Percentiles rank a stretch among this genome's conserved stretches.
phyloP scores from a whole-genome alignment of 106 monocot genomes.

The Allium sativum region DNA sequence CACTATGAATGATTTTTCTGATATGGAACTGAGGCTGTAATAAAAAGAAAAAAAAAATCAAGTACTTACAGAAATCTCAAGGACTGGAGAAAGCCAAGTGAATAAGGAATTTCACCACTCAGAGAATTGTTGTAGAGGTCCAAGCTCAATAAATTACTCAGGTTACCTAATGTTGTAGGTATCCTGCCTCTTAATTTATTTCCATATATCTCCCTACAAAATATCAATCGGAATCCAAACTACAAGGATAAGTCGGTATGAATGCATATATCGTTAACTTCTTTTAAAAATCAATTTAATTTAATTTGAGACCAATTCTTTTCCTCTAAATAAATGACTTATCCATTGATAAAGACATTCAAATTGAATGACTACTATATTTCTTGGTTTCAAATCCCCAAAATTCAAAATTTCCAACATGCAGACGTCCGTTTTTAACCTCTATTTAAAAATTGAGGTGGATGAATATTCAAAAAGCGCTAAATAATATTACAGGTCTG shows the following conservation, averaged over 20 bases:
- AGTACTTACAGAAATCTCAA: conserved; percentile 21
- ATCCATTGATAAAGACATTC: background rate
- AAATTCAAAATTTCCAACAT: no score
- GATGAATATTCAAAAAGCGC: no score
- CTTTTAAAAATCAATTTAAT: background rate
- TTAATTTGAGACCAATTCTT: no score
- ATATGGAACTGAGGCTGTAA: background rate
- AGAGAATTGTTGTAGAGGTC: conserved; percentile 25
- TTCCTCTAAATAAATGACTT: background rate
- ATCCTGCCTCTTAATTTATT: conserved; percentile 25
- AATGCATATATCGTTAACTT: no score
- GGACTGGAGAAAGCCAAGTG: conserved; percentile 21
- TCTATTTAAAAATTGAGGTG: no score
- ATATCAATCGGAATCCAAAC: no score
- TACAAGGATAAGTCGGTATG: no score
- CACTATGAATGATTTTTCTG: background rate
- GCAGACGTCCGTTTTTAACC: no score
- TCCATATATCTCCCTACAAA: conserved; percentile 17
- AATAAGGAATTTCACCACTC: conserved; percentile 21
- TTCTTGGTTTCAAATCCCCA: no score
- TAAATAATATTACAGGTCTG: no score
- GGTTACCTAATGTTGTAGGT: conserved; percentile 18
- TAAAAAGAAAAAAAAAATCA: background rate
- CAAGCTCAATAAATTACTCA: conserved; percentile 30
- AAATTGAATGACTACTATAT: background rate